These are phyloP conservation scores for Saturnispora bothae DNA, from an alignment of 805 yeast species.

Conservation along the genomic window DNA sequence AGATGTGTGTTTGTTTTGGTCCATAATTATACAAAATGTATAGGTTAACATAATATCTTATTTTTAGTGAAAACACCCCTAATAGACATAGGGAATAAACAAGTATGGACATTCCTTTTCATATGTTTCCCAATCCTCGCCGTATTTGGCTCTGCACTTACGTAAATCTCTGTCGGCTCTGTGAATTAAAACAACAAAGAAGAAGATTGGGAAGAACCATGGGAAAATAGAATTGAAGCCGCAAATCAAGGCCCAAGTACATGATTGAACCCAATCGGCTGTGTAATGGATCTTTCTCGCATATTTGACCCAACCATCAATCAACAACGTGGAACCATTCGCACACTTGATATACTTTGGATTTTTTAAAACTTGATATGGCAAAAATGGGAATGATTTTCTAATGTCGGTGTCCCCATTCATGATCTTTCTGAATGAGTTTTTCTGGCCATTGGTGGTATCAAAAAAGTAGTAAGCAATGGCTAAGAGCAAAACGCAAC, in stretches of 20 bases:
- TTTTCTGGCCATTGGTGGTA: constrained; percentile 91
- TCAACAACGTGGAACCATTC: constrained; percentile 72
- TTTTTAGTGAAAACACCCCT: too few relatives aligned
- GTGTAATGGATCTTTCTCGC: constrained; percentile 95
- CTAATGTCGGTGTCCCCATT: constrained; percentile 71
- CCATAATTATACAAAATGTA: not conserved
- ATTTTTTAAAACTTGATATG: constrained; percentile 68
- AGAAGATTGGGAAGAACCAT: constrained; percentile 92
- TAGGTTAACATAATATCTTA: too few relatives aligned
- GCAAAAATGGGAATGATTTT: constrained; percentile 89
- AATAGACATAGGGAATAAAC: constrained; percentile 81
- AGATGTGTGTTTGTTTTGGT: not conserved
- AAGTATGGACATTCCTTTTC: constrained; percentile 80
- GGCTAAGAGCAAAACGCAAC: constrained; percentile 46
- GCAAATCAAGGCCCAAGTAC: constrained; percentile 87
- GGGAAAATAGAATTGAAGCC: constrained; percentile 86
- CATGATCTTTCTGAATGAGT: constrained; percentile 73
- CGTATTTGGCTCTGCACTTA: constrained; percentile 81
- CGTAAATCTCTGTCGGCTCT: constrained; percentile 81
- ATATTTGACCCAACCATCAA: constrained; percentile 90
- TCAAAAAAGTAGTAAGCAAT: constrained; percentile 87
- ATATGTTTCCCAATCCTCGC: constrained; percentile 88
- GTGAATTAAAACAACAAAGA: constrained; percentile 77
- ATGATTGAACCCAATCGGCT: constrained; percentile 81
- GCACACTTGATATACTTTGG: constrained; percentile 80